Base-by-base conservation (phyloP, 2,329 filamentous ascomycete species). In the Penicillium frequentans region DNA sequence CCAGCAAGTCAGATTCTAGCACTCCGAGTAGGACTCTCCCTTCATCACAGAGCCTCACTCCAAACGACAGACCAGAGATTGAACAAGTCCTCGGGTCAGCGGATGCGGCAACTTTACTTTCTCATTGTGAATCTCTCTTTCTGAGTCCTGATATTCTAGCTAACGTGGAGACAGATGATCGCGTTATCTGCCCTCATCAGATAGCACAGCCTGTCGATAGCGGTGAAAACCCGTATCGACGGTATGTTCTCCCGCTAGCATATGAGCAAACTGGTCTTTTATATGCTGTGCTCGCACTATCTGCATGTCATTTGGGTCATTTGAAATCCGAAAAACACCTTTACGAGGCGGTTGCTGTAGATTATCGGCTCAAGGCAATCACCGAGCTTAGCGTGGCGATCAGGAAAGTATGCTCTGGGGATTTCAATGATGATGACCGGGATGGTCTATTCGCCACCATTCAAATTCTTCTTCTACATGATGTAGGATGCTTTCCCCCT, bases 401-500 rank as follows among this genome's bases (percentile, higher is more conserved):
- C 31, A 60, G 58, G 13, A 65, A 65, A n/a, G 57, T 62, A 3
- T 64, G 67, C n/a, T 69, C 68, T 19, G 60, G 63, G 23, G 35
- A 52, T 5, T 53, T 70, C 19, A 59, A 43, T 14, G 65, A 65
- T 8, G 62, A 66, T 37, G 67, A 70, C 31, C 64, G 69, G n/a
- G 68, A 71, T 51, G 63, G 64, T 2, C 59, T 70, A 9, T 65
- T 71, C 33, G 66, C 65, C 11, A 71, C 64, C 9, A 71, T 71
- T 3, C 68, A 71, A 45, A 63, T 71, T 23, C 54, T 71, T n/a
- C 57, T 71, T 16, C 59, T 71, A 3, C 69, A 71, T 44, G 69
- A 71, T 60, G 69, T 71, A 58, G 52, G 69, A 61, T 9, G 2
- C 14, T 39, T 21, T 3, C 5, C 21, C 13, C 2, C 3, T n/a